A percentile compares a stretch with the other conserved stretches of the same genome.
Evolutionary conservation across 2,329 filamentous ascomycete genomes (phyloP).

Genomic region (Dactylellina parvicollis): DNA sequence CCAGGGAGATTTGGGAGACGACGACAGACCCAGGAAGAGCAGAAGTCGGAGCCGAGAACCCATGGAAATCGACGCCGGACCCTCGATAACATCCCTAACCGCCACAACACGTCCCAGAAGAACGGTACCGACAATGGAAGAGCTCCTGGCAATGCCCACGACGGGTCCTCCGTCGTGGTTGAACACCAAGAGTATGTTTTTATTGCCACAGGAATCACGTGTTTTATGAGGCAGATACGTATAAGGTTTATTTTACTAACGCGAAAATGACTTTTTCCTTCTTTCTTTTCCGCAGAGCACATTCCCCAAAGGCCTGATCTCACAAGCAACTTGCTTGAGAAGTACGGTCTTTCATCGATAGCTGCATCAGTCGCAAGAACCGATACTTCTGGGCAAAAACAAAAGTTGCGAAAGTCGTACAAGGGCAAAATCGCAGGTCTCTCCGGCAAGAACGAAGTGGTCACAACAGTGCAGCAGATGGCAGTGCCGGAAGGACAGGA

Average conservation of each 20-base stretch:
- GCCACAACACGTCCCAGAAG: slow-evolving; percentile 35
- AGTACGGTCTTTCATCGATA: slow-evolving; percentile 64
- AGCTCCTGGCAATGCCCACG: slow-evolving; percentile 52
- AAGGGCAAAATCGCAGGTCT: slow-evolving; percentile 67
- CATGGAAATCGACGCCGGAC: slow-evolving; percentile 44
- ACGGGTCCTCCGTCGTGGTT: slow-evolving; percentile 53
- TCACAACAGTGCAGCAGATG: slow-evolving; percentile 61
- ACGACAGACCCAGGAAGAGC: slow-evolving; percentile 49
- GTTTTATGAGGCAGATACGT: background rate
- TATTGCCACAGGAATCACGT: background rate
- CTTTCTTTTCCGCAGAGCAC: slow-evolving; percentile 22
- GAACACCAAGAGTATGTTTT: slow-evolving; percentile 49
- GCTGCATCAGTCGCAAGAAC: slow-evolving; percentile 65
- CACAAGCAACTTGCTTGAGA: slow-evolving; percentile 65
- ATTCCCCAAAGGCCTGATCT: slow-evolving; percentile 62
- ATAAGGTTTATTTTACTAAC: slow-evolving; percentile 33
- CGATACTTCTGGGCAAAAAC: slow-evolving; percentile 67
- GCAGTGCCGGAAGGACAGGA: slow-evolving; percentile 54
- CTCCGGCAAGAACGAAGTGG: slow-evolving; percentile 63
- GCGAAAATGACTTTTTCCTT: slow-evolving; percentile 10
- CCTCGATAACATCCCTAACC: slow-evolving; percentile 30
- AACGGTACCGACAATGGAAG: slow-evolving; percentile 51
- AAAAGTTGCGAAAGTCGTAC: slow-evolving; percentile 68
- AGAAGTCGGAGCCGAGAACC: slow-evolving; percentile 49
- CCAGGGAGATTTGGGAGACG: slow-evolving; percentile 47